Conservation (phyloP, 768 basidiomycete genomes). For the Tulasnella calospora region DNA sequence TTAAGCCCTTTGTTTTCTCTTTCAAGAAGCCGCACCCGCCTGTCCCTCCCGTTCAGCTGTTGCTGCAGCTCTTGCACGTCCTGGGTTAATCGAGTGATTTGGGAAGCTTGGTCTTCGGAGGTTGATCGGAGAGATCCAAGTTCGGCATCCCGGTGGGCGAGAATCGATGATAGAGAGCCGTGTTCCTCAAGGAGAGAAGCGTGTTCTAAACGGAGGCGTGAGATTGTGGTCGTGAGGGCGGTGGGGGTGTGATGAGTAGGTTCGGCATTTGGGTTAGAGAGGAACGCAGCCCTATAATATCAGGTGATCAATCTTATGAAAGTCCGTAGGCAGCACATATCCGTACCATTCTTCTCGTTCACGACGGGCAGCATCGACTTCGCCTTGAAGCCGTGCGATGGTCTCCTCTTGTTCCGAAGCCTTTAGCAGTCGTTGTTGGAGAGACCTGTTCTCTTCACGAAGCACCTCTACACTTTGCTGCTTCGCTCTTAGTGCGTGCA, state of each 20-base stretch:
- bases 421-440: slow-evolving; percentile 51
- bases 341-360: slow-evolving; percentile 51
- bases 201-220: slow-evolving; percentile 57
- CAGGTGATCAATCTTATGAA: slow-evolving; percentile 9
- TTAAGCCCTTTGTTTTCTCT: slow-evolving; percentile 63
- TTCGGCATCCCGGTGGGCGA: slow-evolving; percentile 53
- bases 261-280: slow-evolving; percentile 22
- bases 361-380: slow-evolving; percentile 54
- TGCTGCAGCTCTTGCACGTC: slow-evolving; percentile 37
- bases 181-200: slow-evolving; percentile 64
- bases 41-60: slow-evolving; percentile 34
- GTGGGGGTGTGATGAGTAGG: slow-evolving; percentile 29
- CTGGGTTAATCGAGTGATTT: slow-evolving; percentile 31
- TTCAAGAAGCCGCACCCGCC: slow-evolving; percentile 45
- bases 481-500: slow-evolving; percentile 50
- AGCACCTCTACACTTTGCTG: slow-evolving; percentile 64
- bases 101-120: background rate
- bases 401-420: slow-evolving; percentile 54
- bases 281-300: slow-evolving; percentile 23
- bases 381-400: slow-evolving; percentile 56
- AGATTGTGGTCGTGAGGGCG: slow-evolving; percentile 39
- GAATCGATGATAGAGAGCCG: slow-evolving; percentile 51
- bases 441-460: slow-evolving; percentile 63
- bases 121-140: background rate
- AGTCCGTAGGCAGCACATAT: slow-evolving; percentile 5